These are phyloP conservation scores for Dimargaris xerosporica DNA, from an alignment of 192 early-diverging fungal genomes.

Conservation along the genomic window DNA sequence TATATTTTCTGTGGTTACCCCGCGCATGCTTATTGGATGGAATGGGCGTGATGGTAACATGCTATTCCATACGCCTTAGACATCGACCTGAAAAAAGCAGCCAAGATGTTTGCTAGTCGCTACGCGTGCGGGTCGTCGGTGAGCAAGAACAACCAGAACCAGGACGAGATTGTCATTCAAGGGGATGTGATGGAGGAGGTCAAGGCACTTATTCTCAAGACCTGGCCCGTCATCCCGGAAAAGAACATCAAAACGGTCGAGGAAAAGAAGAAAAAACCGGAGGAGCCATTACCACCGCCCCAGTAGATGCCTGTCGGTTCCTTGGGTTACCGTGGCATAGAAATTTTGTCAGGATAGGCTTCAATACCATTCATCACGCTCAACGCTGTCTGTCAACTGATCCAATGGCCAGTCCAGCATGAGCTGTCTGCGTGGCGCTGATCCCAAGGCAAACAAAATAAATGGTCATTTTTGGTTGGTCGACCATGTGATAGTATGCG, in stretches of 20 bases:
- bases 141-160: constrained; percentile 80
- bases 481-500: too few species aligned
- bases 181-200: constrained; percentile 90
- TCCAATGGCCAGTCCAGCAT: too few species aligned
- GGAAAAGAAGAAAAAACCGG: constrained; percentile 7
- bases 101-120: constrained; percentile 88
- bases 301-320: too few species aligned
- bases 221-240: constrained; percentile 42
- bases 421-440: too few species aligned
- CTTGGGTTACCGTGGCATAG: too few species aligned
- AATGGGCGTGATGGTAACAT: too few species aligned
- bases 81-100: constrained; percentile 92
- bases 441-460: too few species aligned
- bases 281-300: not conserved
- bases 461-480: not conserved
- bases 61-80: constrained; percentile 25
- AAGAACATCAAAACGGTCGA: constrained; percentile 5
- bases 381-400: too few species aligned
- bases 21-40: too few species aligned
- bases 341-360: too few species aligned
- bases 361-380: too few species aligned
- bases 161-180: constrained; percentile 93
- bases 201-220: constrained; percentile 60
- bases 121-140: constrained; percentile 93
- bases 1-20: not conserved